These are phyloP conservation scores for Coemansia sp. DNA, from an alignment of 192 early-diverging fungal genomes.

Conservation along the genomic window DNA sequence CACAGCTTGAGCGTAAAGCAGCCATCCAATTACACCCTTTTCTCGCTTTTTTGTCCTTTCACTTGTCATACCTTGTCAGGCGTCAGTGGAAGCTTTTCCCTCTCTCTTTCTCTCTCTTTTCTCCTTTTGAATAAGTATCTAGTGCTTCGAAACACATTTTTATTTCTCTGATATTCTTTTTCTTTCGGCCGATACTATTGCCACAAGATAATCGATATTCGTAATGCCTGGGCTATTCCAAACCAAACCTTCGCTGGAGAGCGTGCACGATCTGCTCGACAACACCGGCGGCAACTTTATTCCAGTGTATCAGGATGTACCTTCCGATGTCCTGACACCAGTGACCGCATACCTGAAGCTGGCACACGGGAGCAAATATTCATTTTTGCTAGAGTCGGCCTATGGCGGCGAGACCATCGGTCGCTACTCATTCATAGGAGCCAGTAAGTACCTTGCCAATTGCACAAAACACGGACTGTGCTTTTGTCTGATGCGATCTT, in stretches of 20 bases:
- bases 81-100: neutral
- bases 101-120: neutral
- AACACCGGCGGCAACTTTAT: conserved; percentile 77
- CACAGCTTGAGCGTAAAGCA: neutral
- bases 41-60: conserved; percentile 1
- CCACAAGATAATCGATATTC: neutral
- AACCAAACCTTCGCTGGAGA: conserved; percentile 67
- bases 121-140: neutral
- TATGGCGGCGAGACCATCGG: conserved; percentile 93
- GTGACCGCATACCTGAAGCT: conserved; percentile 95
- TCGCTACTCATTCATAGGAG: conserved; percentile 94
- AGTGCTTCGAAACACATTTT: conserved; percentile 5
- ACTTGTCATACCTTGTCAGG: neutral
- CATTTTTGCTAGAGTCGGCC: conserved; percentile 95
- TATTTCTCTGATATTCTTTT: conserved; percentile 1
- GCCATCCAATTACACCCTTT: neutral
- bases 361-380: conserved; percentile 74
- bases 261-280: conserved; percentile 64
- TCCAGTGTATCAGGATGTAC: conserved; percentile 85
- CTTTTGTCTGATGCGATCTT: neutral
- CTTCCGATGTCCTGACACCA: conserved; percentile 92
- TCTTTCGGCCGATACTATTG: conserved; percentile 3
- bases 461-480: neutral
- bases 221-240: conserved; percentile 23
- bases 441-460: conserved; percentile 55